Percentiles rank a stretch among this genome's conserved stretches.
These are phyloP conservation scores for Lodderomyces theae DNA, from an alignment of 1,139 yeast species.

Conservation along the genomic window DNA sequence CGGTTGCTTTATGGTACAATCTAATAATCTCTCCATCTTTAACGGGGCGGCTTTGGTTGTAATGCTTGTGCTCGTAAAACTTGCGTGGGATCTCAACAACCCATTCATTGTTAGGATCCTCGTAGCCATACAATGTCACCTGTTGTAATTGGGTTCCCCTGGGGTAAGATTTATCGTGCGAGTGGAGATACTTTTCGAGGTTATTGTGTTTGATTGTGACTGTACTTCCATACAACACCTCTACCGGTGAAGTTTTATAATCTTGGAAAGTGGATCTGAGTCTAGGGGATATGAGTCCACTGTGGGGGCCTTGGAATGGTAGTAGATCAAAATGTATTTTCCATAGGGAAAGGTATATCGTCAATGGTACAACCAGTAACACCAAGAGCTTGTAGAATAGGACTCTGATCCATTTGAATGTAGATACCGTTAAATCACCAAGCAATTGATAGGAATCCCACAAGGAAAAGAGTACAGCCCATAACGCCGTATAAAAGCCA, in stretches of 20 bases:
- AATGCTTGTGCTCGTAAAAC: constrained; percentile 25
- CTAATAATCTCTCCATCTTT: constrained; percentile 52
- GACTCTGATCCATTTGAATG: constrained; percentile 29
- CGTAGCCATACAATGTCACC: constrained; percentile 58
- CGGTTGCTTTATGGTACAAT: constrained; percentile 61
- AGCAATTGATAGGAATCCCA: constrained; percentile 53
- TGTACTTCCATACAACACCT: constrained; percentile 62
- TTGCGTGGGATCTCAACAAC: constrained; percentile 49
- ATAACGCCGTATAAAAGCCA: constrained; percentile 51
- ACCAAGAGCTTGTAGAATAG: constrained; percentile 28
- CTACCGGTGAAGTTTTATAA: constrained; percentile 39
- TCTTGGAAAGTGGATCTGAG: constrained; percentile 54
- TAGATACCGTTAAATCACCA: constrained; percentile 53
- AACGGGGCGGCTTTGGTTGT: constrained; percentile 34
- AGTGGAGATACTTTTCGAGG: constrained; percentile 65
- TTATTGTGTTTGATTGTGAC: constrained; percentile 65
- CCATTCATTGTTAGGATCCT: constrained; percentile 64
- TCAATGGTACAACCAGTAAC: constrained; percentile 46
- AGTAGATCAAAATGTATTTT: constrained; percentile 49
- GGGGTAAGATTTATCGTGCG: constrained; percentile 54
- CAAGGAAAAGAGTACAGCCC: constrained; percentile 45
- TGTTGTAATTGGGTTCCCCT: constrained; percentile 64
- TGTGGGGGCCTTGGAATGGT: constrained; percentile 49
- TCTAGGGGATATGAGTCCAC: constrained; percentile 51
- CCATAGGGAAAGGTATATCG: constrained; percentile 48